Conservation (phyloP, 371 early-diverging fungal genomes). For the Mortierella sp. region DNA sequence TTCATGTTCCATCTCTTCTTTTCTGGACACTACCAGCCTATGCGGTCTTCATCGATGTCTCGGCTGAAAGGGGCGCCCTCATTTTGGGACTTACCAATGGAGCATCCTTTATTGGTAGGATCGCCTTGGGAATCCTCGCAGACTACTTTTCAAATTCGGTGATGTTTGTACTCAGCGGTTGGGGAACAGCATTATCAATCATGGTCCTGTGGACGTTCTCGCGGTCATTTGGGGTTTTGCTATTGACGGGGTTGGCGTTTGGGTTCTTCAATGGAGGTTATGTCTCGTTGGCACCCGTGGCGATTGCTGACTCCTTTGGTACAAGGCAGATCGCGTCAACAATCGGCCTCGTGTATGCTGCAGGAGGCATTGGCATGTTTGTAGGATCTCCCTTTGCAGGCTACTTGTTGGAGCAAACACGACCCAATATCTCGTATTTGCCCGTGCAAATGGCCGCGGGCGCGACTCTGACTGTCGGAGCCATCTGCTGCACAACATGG, state of each 20-base stretch:
- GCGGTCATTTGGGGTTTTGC: constrained; percentile 16
- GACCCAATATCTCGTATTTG: constrained; percentile 36
- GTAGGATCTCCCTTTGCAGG: constrained; percentile 47
- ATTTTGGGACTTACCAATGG: constrained; percentile 46
- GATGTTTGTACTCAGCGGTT: constrained; percentile 35
- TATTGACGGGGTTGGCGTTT: constrained; percentile 29
- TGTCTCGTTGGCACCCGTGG: constrained; percentile 41
- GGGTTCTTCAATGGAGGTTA: constrained; percentile 45
- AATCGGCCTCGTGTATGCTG: constrained; percentile 42
- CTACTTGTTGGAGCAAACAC: constrained; percentile 36
- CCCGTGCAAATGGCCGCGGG: constrained; percentile 45
- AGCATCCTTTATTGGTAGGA: constrained; percentile 40
- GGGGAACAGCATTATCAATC: constrained; percentile 40
- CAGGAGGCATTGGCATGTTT: constrained; percentile 42
- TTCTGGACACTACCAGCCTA: constrained; percentile 24
- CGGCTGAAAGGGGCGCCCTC: constrained; percentile 31
- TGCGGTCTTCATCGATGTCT: constrained; percentile 40
- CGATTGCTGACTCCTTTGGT: constrained; percentile 43
- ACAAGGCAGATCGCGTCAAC: constrained; percentile 43
- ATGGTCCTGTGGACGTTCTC: constrained; percentile 43
- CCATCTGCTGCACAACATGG: constrained; percentile 29
- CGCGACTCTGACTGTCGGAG: constrained; percentile 23
- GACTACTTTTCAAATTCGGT: constrained; percentile 38
- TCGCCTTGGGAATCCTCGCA: constrained; percentile 28
- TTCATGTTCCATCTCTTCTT: neutral